A percentile compares a stretch with the other conserved stretches of the same genome.
Conservation (phyloP, 2,329 filamentous ascomycete species). For the Alternaria novae-zelandiae region DNA sequence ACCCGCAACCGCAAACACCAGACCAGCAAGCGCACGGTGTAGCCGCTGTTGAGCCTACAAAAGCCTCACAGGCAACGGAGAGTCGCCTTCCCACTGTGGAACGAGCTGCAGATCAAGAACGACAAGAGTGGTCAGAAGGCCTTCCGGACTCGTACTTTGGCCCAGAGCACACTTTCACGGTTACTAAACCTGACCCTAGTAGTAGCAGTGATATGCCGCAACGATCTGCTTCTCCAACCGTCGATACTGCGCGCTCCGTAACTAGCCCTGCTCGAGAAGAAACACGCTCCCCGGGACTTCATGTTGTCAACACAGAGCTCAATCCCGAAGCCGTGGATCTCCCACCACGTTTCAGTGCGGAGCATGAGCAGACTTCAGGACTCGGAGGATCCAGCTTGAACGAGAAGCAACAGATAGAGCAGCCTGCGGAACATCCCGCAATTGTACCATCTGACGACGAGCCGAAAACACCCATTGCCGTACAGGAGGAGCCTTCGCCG, state of each 20-base stretch:
- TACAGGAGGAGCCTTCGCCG: slow-evolving; percentile 25
- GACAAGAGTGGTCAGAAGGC: slow-evolving; percentile 22
- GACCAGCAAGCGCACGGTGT: slow-evolving; percentile 15
- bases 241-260: slow-evolving; percentile 19
- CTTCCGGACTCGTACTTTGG: slow-evolving; percentile 36
- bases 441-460: slow-evolving; percentile 10
- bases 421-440: background rate
- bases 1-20: slow-evolving; percentile 14
- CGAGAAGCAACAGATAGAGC: slow-evolving; percentile 10
- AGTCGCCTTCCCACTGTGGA: slow-evolving; percentile 20
- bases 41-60: slow-evolving; percentile 17
- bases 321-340: slow-evolving; percentile 48
- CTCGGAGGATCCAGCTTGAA: slow-evolving; percentile 13
- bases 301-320: slow-evolving; percentile 52
- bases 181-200: slow-evolving; percentile 30
- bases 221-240: slow-evolving; percentile 22
- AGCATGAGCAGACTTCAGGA: slow-evolving; percentile 18
- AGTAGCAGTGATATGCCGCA: slow-evolving; percentile 21
- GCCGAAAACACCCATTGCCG: slow-evolving; percentile 14
- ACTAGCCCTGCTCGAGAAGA: slow-evolving; percentile 27
- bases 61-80: slow-evolving; percentile 9
- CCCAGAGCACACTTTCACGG: slow-evolving; percentile 32
- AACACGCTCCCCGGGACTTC: slow-evolving; percentile 44
- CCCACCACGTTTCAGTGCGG: slow-evolving; percentile 41
- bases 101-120: slow-evolving; percentile 22